A percentile compares a stretch with the other conserved stretches of the same genome.
These are phyloP conservation scores for Backusella tarrabulga DNA, from an alignment of 192 early-diverging fungal genomes.

Conservation along the genomic window DNA sequence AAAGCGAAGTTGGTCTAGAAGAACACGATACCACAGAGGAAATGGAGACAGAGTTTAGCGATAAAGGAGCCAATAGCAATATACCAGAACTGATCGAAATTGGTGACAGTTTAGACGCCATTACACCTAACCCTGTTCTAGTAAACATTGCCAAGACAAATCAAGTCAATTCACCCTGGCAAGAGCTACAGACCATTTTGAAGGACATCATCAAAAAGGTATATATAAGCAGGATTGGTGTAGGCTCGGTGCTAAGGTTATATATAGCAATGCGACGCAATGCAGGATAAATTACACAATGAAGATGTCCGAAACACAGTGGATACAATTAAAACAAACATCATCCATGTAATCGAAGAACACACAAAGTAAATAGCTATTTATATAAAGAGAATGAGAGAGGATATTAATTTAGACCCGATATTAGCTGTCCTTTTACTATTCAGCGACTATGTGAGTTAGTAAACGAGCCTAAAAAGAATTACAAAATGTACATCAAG, in stretches of 20 bases:
- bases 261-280: constrained; percentile 10
- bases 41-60: background rate
- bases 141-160: constrained; percentile 9
- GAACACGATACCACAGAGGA: background rate
- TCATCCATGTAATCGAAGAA: constrained; percentile 5
- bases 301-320: background rate
- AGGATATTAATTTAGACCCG: background rate
- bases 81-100: constrained; percentile 14
- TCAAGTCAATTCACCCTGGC: background rate
- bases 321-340: constrained; percentile 6
- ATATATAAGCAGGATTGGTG: background rate
- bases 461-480: constrained; percentile 12
- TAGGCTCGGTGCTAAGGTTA: too few relatives aligned
- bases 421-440: constrained; percentile 13
- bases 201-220: background rate
- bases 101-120: background rate
- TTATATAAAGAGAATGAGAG: background rate
- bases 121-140: background rate
- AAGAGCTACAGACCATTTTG: constrained; percentile 12
- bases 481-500: constrained; percentile 20
- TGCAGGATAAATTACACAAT: background rate
- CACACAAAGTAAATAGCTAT: background rate
- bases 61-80: background rate
- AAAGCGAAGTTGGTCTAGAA: background rate
- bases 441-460: constrained; percentile 23